Base-by-base conservation (phyloP, 73 alveolate species). In the Paramecium tetraurelia region DNA sequence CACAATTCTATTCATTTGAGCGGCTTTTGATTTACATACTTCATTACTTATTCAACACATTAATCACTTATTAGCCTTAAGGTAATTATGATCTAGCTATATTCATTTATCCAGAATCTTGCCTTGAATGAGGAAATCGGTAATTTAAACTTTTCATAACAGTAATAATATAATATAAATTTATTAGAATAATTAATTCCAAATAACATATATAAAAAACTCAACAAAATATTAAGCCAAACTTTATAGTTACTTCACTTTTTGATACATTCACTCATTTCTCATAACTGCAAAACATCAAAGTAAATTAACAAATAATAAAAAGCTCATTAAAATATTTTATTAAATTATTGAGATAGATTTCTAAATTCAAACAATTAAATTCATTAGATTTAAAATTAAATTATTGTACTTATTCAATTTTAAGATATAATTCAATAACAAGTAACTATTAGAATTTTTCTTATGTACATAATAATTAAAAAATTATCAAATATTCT, bases 131-230 rank as follows among this genome's bases (percentile, higher is more conserved):
- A 68, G 84, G 84, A 21, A 68, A 68, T 68, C 84, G 24, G 46
- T 68, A 68, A 68, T 68, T 68, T 33, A 68, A 68, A 68, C 84
- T 68, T 68, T 68, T 68, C 84, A 68, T 68, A 68, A 68, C 84
- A 68, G 84, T 68, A 68, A 68, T n/a, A 20, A 53, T 53, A 53
- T 53, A 53, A 53, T 53, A 53, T 53, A 53, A 53, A 53, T 53
- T 48, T 53, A 53, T 53, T 53, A 53, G 33, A 53, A 53, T 53
- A 16, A n/a, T 53, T 3, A 53, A 22, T 18, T 53, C 16, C n/a
- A 53, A 53, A 53, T 53, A 18, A 53, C 14, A 3, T 12, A 48
- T 48, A 48, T 38, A 48, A 3, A 48, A 53, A 53, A 16, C 69
- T 16, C 69, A 53, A 18, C 21, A 48, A 48, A 48, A 40, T 40